Evolutionary conservation across 192 early-diverging fungal genomes (phyloP).

Genomic region (Gryganskiella cystojenkinii): DNA sequence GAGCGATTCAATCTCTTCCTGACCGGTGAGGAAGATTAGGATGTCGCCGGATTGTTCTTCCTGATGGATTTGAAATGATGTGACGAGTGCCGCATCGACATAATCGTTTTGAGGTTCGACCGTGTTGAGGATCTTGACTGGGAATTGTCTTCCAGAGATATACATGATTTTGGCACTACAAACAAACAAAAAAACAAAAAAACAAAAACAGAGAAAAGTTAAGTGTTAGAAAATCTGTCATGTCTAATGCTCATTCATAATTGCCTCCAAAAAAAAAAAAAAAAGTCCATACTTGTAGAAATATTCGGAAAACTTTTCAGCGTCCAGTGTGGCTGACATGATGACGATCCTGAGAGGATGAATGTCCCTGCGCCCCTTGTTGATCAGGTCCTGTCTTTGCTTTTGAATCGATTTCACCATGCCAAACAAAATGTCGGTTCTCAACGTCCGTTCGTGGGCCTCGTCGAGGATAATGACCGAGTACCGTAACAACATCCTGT

Average conservation of each 20-base stretch:
- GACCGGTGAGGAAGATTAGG: constrained; percentile 92
- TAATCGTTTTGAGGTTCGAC: constrained; percentile 89
- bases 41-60: constrained; percentile 91
- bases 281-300: constrained; percentile 75
- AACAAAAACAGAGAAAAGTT: not conserved
- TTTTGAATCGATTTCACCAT: constrained; percentile 92
- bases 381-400: constrained; percentile 61
- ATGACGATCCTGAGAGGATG: constrained; percentile 89
- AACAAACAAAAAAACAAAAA: not conserved
- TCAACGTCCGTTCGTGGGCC: constrained; percentile 96
- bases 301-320: constrained; percentile 90
- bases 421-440: constrained; percentile 97
- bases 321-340: constrained; percentile 97
- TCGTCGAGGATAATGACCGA: constrained; percentile 94
- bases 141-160: constrained; percentile 91
- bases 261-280: not conserved
- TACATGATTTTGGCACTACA: constrained; percentile 81
- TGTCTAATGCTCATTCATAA: not conserved
- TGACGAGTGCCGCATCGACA: constrained; percentile 87
- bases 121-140: constrained; percentile 86
- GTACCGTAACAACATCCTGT: constrained; percentile 81
- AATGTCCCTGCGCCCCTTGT: constrained; percentile 50
- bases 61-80: constrained; percentile 90
- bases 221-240: not conserved
- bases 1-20: constrained; percentile 95